Evolutionary conservation across 805 yeast species (phyloP).

Genomic region (Kodamaea neixiangensis): DNA sequence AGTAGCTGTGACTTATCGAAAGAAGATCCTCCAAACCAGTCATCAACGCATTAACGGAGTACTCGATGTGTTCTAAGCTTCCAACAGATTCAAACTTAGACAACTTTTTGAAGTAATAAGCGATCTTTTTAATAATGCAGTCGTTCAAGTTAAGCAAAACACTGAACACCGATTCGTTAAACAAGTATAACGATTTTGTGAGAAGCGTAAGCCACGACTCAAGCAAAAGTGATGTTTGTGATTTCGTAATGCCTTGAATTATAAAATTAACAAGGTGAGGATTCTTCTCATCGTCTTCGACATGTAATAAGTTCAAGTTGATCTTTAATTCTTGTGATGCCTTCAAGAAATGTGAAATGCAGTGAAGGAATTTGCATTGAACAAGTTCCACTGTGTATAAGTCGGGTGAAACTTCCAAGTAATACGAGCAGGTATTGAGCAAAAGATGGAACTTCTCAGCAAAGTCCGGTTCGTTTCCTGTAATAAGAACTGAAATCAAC

Average conservation of each 20-base stretch:
- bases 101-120: slow-evolving; percentile 29
- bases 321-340: slow-evolving; percentile 30
- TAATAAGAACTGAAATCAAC: slow-evolving; percentile 42
- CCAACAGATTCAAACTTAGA: slow-evolving; percentile 15
- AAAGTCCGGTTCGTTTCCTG: slow-evolving; percentile 50
- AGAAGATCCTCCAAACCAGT: slow-evolving; percentile 70
- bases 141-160: slow-evolving; percentile 57
- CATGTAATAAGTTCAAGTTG: slow-evolving; percentile 30
- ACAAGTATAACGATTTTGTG: slow-evolving; percentile 51
- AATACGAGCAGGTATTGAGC: slow-evolving; percentile 36
- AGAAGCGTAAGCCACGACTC: slow-evolving; percentile 53
- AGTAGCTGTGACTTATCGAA: slow-evolving; percentile 56
- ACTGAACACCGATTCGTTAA: slow-evolving; percentile 54
- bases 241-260: slow-evolving; percentile 48
- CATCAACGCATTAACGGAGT: slow-evolving; percentile 46
- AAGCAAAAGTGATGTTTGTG: slow-evolving; percentile 44
- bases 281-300: slow-evolving; percentile 31
- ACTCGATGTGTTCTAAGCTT: slow-evolving; percentile 36
- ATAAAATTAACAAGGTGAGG: slow-evolving; percentile 46
- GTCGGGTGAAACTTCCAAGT: slow-evolving; percentile 14
- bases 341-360: slow-evolving; percentile 31
- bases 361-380: slow-evolving; percentile 27
- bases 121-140: slow-evolving; percentile 45
- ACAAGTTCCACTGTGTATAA: slow-evolving; percentile 29
- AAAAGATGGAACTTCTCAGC: slow-evolving; percentile 43